Evolutionary conservation across 768 basidiomycete genomes (phyloP).

Genomic region (Tricholoma terreum): DNA sequence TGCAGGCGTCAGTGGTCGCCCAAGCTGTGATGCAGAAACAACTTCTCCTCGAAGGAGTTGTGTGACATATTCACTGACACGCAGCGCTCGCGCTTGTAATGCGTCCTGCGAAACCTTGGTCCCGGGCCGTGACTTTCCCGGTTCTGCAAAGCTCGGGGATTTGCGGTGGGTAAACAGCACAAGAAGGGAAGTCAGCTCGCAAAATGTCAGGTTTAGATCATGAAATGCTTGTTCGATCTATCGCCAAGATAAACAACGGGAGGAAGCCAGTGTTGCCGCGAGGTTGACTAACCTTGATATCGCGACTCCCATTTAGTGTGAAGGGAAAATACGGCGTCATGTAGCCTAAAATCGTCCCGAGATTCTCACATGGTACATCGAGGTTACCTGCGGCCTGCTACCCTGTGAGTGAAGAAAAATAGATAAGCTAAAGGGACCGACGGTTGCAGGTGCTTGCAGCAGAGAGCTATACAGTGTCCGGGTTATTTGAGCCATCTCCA

Average conservation of each 20-base stretch:
- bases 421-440: slow-evolving; percentile 23
- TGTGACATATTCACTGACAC: slow-evolving; percentile 60
- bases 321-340: slow-evolving; percentile 89
- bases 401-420: slow-evolving; percentile 11
- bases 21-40: slow-evolving; percentile 39
- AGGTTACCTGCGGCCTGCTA: slow-evolving; percentile 21
- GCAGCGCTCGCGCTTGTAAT: slow-evolving; percentile 41
- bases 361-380: slow-evolving; percentile 38
- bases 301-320: slow-evolving; percentile 40
- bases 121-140: slow-evolving; percentile 6
- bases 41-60: slow-evolving; percentile 54
- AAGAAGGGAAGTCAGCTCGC: slow-evolving; percentile 69
- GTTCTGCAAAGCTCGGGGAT: slow-evolving; percentile 17
- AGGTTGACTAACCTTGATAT: slow-evolving; percentile 50
- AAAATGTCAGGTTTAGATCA: slow-evolving; percentile 72
- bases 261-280: neutral
- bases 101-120: slow-evolving; percentile 11
- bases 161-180: slow-evolving; percentile 36
- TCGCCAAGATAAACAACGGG: slow-evolving; percentile 8
- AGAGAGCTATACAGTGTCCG: slow-evolving; percentile 58
- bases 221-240: slow-evolving; percentile 68
- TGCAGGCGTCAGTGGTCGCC: slow-evolving; percentile 47
- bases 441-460: slow-evolving; percentile 39
- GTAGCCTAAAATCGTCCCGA: slow-evolving; percentile 61
- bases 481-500: slow-evolving; percentile 55